Evolutionary conservation across 768 basidiomycete genomes (phyloP).

Genomic region (Thelephora ganbajun): DNA sequence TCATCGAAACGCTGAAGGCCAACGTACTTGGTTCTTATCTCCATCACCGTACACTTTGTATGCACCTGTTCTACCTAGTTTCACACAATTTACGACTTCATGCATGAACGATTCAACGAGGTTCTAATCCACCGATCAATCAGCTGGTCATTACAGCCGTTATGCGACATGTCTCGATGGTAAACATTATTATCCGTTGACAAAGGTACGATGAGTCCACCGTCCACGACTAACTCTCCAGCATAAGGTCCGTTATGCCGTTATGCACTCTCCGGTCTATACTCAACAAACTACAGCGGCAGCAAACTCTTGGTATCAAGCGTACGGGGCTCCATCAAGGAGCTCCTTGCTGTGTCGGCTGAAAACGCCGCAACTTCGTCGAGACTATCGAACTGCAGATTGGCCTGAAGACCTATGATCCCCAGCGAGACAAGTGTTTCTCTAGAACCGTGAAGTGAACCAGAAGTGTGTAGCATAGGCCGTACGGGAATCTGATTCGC

Average conservation of each 20-base stretch:
- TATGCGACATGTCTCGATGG: too few relatives aligned
- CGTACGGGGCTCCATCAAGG: constrained; percentile 97
- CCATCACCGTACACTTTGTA: neutral
- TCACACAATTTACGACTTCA: too few relatives aligned
- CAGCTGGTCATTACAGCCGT: too few relatives aligned
- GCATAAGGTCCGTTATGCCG: constrained; percentile 9
- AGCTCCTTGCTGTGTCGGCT: constrained; percentile 72
- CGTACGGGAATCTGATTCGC: neutral
- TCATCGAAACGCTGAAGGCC: constrained; percentile 40
- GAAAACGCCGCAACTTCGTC: constrained; percentile 88
- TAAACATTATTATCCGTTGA: too few relatives aligned
- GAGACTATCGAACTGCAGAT: constrained; percentile 96
- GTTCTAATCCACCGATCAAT: too few relatives aligned
- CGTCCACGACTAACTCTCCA: constrained; percentile 1
- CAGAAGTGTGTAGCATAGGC: neutral
- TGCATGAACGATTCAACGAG: too few relatives aligned
- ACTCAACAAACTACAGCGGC: constrained; percentile 10
- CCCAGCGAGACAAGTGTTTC: constrained; percentile 99
- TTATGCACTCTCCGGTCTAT: neutral
- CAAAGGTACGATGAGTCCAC: too few relatives aligned
- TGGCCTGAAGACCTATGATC: constrained; percentile 98
- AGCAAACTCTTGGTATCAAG: constrained; percentile 97
- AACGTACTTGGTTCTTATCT: constrained; percentile 9
- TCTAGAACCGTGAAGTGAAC: constrained; percentile 91
- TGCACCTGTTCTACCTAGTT: too few relatives aligned